These are phyloP conservation scores for Epichloe amarillans DNA, from an alignment of 2,329 filamentous ascomycete species.

Conservation along the genomic window DNA sequence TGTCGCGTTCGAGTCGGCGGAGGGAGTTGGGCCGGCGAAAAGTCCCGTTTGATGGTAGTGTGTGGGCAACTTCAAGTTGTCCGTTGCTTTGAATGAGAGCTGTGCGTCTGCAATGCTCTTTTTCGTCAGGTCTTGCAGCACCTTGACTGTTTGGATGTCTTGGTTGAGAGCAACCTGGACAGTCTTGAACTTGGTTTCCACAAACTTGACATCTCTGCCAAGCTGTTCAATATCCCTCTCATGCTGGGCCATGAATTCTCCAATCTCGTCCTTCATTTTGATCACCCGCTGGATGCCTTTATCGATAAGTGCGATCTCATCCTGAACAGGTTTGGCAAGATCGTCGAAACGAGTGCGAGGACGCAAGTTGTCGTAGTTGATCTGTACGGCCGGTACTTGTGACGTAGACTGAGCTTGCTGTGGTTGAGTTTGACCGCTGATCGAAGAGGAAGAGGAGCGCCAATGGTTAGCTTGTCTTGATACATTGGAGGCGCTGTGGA, in stretches of 20 bases:
- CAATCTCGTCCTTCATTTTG: constrained; percentile 61
- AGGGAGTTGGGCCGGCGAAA: constrained; percentile 22
- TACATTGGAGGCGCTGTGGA: not conserved
- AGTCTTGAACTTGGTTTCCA: constrained; percentile 33
- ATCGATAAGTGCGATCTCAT: constrained; percentile 66
- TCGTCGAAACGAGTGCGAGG: constrained; percentile 88
- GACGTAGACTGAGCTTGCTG: constrained; percentile 26
- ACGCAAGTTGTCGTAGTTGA: constrained; percentile 65
- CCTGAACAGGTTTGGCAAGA: constrained; percentile 68
- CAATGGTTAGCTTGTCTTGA: not conserved
- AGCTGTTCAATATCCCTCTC: constrained; percentile 34
- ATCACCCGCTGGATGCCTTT: constrained; percentile 70
- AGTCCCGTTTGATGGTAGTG: constrained; percentile 37
- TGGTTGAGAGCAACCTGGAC: constrained; percentile 31
- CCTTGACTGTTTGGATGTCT: constrained; percentile 51
- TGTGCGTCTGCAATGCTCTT: constrained; percentile 58
- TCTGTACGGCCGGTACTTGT: constrained; percentile 58
- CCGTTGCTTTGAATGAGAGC: constrained; percentile 58
- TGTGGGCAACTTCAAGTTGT: constrained; percentile 58
- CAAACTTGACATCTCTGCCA: constrained; percentile 33
- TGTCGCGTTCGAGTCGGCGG: constrained; percentile 15
- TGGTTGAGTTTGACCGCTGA: constrained; percentile 18
- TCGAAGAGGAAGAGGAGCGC: too few species aligned
- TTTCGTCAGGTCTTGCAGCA: constrained; percentile 44
- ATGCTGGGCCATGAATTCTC: constrained; percentile 49